phyloP scores from a whole-genome alignment of 441 rosid genomes.

The Bocquillonia castaneifolia region DNA sequence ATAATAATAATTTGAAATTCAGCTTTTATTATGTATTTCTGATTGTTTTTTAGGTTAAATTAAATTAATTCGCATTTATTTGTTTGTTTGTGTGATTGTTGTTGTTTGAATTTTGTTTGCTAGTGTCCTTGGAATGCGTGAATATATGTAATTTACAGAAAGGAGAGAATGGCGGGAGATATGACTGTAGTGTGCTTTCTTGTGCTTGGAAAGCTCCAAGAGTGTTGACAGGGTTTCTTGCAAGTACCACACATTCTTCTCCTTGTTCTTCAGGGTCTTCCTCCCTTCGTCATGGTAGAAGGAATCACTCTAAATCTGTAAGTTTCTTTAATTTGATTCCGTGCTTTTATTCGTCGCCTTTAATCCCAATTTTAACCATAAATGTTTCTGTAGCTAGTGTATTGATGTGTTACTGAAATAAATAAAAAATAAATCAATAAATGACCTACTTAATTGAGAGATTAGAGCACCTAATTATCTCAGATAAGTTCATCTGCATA shows the following conservation, averaged over 20 bases:
- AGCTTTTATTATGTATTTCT: too few relatives aligned
- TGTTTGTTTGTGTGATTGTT: background rate
- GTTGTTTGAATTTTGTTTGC: constrained; percentile 22
- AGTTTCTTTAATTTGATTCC: constrained; percentile 27
- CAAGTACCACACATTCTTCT: constrained; percentile 66
- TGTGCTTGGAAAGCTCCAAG: constrained; percentile 95
- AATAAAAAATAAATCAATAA: too few relatives aligned
- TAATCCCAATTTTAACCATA: too few relatives aligned
- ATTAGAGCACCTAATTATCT: background rate
- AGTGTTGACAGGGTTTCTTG: constrained; percentile 79
- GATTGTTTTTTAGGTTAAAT: too few relatives aligned
- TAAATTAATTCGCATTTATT: too few relatives aligned
- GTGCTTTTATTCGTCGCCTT: too few relatives aligned
- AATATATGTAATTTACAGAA: constrained; percentile 64
- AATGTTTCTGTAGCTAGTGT: too few relatives aligned
- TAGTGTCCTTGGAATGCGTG: constrained; percentile 84
- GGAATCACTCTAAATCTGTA: constrained; percentile 41
- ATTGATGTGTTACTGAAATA: too few relatives aligned
- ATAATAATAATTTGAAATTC: too few relatives aligned
- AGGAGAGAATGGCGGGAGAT: constrained; percentile 65
- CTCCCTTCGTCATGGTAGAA: constrained; percentile 38
- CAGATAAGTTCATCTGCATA: background rate
- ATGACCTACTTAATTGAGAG: too few relatives aligned
- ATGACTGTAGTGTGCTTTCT: constrained; percentile 68
- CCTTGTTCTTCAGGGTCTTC: constrained; percentile 38